A percentile compares a stretch with the other conserved stretches of the same genome.
Evolutionary conservation across 345 rosid species (phyloP).

Genomic region (Angophora floribunda): DNA sequence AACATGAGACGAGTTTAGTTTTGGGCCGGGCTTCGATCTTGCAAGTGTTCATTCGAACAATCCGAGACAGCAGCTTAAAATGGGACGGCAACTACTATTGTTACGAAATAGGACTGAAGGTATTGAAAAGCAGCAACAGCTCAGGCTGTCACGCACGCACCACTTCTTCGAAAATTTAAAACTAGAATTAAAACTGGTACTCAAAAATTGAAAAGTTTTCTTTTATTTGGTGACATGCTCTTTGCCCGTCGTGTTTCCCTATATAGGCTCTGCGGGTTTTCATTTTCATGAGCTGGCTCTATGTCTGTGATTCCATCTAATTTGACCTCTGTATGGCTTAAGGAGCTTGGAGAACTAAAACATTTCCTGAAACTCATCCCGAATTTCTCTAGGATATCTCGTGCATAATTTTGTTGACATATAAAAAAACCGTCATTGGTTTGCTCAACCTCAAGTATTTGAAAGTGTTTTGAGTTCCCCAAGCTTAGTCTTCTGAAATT

Average conservation of each 20-base stretch:
- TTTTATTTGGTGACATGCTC: not conserved
- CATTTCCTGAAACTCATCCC: not conserved
- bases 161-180: not conserved
- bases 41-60: not conserved
- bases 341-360: not conserved
- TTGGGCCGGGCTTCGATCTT: not conserved
- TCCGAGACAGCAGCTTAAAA: not conserved
- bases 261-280: not conserved
- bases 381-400: not conserved
- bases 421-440: not conserved
- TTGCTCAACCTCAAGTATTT: not conserved
- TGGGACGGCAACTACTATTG: not conserved
- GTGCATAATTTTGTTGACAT: not conserved
- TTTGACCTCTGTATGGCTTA: not conserved
- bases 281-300: not conserved
- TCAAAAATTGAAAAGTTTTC: not conserved
- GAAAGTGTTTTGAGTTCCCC: not conserved
- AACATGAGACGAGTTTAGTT: not conserved
- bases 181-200: too few species aligned
- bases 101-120: not conserved
- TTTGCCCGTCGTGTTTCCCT: not conserved
- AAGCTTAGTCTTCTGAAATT: not conserved
- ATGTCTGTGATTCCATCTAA: not conserved
- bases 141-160: not conserved
- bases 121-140: not conserved